Evolutionary conservation across 2,329 filamentous ascomycete species (phyloP).

Genomic region (Lachnellula occidentalis): DNA sequence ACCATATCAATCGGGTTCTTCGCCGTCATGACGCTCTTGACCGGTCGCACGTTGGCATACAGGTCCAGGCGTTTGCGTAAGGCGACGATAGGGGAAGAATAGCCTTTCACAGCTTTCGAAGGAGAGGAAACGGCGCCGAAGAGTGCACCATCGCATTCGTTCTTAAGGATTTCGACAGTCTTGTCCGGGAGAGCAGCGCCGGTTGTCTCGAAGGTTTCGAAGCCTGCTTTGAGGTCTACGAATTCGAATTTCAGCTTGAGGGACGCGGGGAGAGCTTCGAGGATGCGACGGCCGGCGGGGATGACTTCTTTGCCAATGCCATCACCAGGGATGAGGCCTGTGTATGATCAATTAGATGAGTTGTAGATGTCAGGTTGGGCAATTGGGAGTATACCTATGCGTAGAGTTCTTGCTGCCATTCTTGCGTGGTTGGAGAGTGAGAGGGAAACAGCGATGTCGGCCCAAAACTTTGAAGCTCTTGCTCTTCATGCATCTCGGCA

Average conservation of each 20-base stretch:
- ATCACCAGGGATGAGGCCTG: slow-evolving; percentile 94
- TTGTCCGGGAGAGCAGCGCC: slow-evolving; percentile 83
- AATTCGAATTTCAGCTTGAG: slow-evolving; percentile 91
- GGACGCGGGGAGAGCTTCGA: slow-evolving; percentile 90
- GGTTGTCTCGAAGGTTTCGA: slow-evolving; percentile 86
- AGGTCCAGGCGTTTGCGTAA: slow-evolving; percentile 92
- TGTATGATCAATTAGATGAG: slow-evolving; percentile 2
- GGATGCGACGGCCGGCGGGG: slow-evolving; percentile 81
- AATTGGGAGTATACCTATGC: slow-evolving; percentile 49
- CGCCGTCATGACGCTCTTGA: slow-evolving; percentile 71
- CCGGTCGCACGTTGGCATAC: slow-evolving; percentile 95
- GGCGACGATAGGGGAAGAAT: slow-evolving; percentile 84
- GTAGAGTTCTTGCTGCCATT: slow-evolving; percentile 58
- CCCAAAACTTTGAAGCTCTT: slow-evolving; percentile 7
- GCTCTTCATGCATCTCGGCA: neutral
- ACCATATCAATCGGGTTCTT: slow-evolving; percentile 73
- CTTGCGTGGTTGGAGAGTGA: slow-evolving; percentile 2
- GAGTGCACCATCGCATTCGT: slow-evolving; percentile 90
- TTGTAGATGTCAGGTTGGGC: too few species aligned
- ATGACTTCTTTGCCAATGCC: slow-evolving; percentile 99
- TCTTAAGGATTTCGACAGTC: slow-evolving; percentile 83
- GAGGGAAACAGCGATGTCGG: slow-evolving; percentile 14
- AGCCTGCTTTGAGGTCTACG: slow-evolving; percentile 86
- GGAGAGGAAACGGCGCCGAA: slow-evolving; percentile 96
- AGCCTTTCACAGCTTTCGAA: slow-evolving; percentile 82